phyloP scores from a whole-genome alignment of 305 asterid genomes.

The Plantago rigida region DNA sequence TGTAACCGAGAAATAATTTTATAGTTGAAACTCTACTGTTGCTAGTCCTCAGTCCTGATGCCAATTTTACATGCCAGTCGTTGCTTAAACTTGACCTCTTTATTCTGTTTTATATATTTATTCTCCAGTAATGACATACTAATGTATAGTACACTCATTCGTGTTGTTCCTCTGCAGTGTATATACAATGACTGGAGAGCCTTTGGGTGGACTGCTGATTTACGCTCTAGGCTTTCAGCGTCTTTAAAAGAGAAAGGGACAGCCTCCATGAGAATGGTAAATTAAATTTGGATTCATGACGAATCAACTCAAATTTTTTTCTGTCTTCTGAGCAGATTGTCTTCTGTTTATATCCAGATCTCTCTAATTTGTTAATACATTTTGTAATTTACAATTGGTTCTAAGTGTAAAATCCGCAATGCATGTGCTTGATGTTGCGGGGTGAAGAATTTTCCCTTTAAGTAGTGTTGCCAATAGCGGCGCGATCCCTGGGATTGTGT shows the following conservation, averaged over 20 bases:
- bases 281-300: neutral
- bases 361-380: neutral
- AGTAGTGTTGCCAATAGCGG: no score
- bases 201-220: conserved; percentile 15
- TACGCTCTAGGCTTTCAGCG: conserved; percentile 4
- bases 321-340: neutral
- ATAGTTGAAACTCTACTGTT: no score
- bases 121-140: neutral
- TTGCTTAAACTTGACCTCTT: no score
- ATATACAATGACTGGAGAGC: conserved; percentile 19
- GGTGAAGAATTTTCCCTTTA: no score
- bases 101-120: neutral
- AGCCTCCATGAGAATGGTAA: conserved; percentile 20
- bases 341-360: neutral
- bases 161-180: conserved; percentile 7
- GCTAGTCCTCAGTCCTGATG: no score
- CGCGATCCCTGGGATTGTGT: no score
- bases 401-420: neutral
- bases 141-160: neutral
- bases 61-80: no score
- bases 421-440: no score
- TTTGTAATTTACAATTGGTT: neutral
- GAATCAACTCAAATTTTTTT: neutral
- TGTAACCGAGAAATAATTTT: no score
- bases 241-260: conserved; percentile 12